Base-by-base conservation (phyloP, 176 grass and related monocot genomes). In the Elymus sibiricus region DNA sequence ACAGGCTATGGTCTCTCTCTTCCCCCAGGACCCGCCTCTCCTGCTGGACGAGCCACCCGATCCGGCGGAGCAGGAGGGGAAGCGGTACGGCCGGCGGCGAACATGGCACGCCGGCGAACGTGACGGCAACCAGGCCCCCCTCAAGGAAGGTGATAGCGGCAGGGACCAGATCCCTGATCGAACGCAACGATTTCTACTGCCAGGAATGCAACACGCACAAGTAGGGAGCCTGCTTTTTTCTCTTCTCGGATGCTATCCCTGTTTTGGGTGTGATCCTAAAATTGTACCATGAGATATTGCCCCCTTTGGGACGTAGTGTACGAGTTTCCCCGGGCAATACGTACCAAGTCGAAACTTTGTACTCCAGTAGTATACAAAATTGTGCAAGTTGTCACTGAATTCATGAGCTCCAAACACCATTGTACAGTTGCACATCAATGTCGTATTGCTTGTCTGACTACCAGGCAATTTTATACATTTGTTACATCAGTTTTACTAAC, bases 181-280 rank as follows among this genome's bases (percentile, higher is more conserved):
- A 88, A 56, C 72, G 77, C 82, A 92, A 92, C 82, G 90, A 92
- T 79, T 92, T 92, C 79, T 92, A 82, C 78, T 74, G 82, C 78
- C 71, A 85, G 16, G 86, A 83, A 2, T 88, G 90, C 83, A 92
- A 92, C 83, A 60, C 78, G 26, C 86, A 92, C 78, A 39, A 56
- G 17, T 84, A 82, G 78, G 7, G 34, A 16, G 4, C 51, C 39
- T 35, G 40, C 12, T 60, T 77, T 74, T 74, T 28, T 11, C 4
- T 28, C 56, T 27, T 40, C 22, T 26, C 55, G n/a, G 76, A 37
- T 61, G 21, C 6, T 38, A 32, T 78, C 12, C 55, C 32, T 16
- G 24, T 74, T 60, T 77, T 24, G 74, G 74, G 32, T 46, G 28
- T 60, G n/a, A 64, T 43, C 17, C 64, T 68, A 37, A 35, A 68